Evolutionary conservation across 768 basidiomycete species (phyloP), one percentile per base, ranked within the genome.

Genomic region (Leucogyrophana mollusca): DNA sequence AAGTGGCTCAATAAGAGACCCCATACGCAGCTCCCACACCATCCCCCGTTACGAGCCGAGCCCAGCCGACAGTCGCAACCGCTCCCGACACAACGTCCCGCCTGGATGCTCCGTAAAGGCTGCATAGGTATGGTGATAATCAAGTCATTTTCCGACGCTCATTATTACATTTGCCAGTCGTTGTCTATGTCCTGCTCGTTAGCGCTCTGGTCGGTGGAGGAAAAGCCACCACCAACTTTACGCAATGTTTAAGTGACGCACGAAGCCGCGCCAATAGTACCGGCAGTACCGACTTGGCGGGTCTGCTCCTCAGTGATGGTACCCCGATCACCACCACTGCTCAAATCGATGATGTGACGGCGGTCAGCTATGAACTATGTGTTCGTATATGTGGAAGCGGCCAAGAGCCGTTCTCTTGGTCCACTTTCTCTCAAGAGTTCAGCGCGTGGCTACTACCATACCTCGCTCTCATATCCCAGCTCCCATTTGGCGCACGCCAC

Each of bases 391-490:
- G 60, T 16, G 59, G 62, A 22, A 6, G 0, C 2, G 38, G 41
- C 1, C 43, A 51, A 8, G 43, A 51, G 7, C 14, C 50, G 10
- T 64, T 62, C n/a, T 24, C n/a, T 10, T 62, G 59, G 59, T n/a
- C 16, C 1, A 24, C 18, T 3, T 64, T 62, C 40, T 40, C 62
- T 0, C 70, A 72, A 37, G 60, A 72, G 37, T 75, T 70, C 51
- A 61, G 65, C 8, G 52, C 73, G 0, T 78, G 76, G 77, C 59
- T 78, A 2, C 45, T 78, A 5, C 77, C 77, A 6, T 76, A 73
- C 65, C 65, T 78, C 10, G 73, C 76, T 1, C 50, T 78, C 7
- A 58, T 78, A 16, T 74, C 75, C 0, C 75, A 76, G 38, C 67
- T 78, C n/a, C 77, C 76, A 0, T 78, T 75, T 20, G 74, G 74